These are phyloP conservation scores for Hypoxylon subgilvum DNA, from an alignment of 495 filamentous ascomycete species.

Conservation along the genomic window DNA sequence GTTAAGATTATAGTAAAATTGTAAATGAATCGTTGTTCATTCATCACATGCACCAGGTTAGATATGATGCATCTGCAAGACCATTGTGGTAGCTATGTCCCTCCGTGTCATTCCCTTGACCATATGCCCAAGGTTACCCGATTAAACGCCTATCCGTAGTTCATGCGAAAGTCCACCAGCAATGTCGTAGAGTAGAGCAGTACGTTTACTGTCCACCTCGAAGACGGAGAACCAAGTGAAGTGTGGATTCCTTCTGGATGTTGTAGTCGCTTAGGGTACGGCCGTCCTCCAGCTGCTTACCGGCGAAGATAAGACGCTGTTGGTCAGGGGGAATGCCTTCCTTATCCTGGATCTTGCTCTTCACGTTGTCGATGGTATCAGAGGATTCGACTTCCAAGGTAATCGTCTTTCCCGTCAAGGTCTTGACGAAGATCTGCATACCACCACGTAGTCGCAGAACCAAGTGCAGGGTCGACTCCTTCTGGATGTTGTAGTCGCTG, in stretches of 20 bases:
- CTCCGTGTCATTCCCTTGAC: conserved; percentile 18
- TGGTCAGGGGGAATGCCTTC: conserved; percentile 90
- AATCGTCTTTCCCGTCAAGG: conserved; percentile 90
- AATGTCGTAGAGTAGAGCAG: conserved; percentile 11
- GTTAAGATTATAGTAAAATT: background rate
- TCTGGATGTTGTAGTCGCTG: conserved; percentile 98
- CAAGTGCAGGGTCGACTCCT: conserved; percentile 96
- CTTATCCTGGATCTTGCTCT: conserved; percentile 92
- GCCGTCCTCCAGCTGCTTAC: conserved; percentile 89
- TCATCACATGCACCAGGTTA: conserved; percentile 18
- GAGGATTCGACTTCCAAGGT: conserved; percentile 87
- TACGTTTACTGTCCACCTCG: conserved; percentile 82
- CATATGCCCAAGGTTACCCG: conserved; percentile 21
- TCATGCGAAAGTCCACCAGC: conserved; percentile 28
- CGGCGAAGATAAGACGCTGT: conserved; percentile 88
- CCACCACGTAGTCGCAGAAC: conserved; percentile 97
- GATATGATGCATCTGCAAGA: conserved; percentile 11
- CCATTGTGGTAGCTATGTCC: conserved; percentile 23
- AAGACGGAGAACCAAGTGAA: conserved; percentile 86
- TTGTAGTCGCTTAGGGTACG: conserved; percentile 87
- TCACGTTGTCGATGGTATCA: conserved; percentile 93
- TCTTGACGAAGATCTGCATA: conserved; percentile 97
- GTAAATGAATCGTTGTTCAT: conserved; percentile 22
- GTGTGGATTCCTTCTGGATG: conserved; percentile 90
- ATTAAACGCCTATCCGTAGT: conserved; percentile 34